Evolutionary conservation across 2,329 filamentous ascomycete species (phyloP).

Genomic region (Myriosclerotinia duriaeana): DNA sequence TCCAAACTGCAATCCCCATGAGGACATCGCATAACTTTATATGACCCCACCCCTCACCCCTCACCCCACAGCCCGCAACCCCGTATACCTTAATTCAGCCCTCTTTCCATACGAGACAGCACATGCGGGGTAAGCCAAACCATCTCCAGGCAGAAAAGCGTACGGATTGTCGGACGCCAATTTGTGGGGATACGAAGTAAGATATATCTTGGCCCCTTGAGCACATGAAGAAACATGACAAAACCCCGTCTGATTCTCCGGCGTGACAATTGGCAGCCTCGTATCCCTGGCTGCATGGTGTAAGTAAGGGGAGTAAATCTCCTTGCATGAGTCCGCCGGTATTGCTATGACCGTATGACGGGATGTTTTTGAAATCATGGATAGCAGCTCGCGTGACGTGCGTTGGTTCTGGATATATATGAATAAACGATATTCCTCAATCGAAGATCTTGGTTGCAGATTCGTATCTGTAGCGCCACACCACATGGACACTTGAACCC

Average conservation of each 20-base stretch:
- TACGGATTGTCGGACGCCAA: not conserved
- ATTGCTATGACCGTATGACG: not conserved
- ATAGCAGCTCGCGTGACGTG: not conserved
- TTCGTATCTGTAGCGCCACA: not conserved
- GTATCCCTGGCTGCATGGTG: conserved; percentile 1
- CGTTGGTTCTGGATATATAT: not conserved
- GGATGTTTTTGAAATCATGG: not conserved
- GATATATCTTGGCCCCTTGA: conserved; percentile 14
- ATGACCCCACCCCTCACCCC: not conserved
- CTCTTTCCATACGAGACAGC: not conserved
- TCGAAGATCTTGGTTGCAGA: conserved; percentile 6
- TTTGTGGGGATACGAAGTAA: conserved; percentile 5
- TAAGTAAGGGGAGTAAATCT: not conserved
- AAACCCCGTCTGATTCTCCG: not conserved
- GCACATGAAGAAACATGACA: not conserved
- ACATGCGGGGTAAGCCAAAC: conserved; percentile 13
- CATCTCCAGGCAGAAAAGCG: conserved; percentile 13
- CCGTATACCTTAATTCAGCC: not conserved
- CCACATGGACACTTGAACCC: not conserved
- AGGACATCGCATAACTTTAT: conserved; percentile 11
- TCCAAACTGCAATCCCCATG: not conserved
- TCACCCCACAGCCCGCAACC: not conserved
- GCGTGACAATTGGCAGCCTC: not conserved
- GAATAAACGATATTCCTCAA: not conserved
- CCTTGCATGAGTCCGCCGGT: not conserved